Base-by-base conservation (phyloP, 2,329 filamentous ascomycete species). In the Aureobasidium sp. region DNA sequence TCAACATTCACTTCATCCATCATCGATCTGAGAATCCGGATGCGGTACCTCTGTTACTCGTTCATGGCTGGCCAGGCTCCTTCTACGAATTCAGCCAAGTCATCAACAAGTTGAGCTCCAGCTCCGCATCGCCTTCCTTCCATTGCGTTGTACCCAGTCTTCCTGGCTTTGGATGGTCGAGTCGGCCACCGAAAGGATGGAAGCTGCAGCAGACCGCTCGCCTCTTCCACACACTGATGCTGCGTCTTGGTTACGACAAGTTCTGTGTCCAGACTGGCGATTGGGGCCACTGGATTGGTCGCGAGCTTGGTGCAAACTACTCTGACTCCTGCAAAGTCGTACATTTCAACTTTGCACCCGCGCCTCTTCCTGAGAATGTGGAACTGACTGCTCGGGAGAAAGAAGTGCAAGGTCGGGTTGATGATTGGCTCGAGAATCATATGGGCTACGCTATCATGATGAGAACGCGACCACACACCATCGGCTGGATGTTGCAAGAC, bases 111-210 rank as follows among this genome's bases (percentile, higher is more conserved):
- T 64, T 79, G 1, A 66, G 73, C 4, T 78, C 72, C 1, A 57
- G 67, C 4, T 61, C 67, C 25, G 20, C 60, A n/a, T 62, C 65
- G 14, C 65, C 64, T 2, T 74, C 78, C 0, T 87, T 86, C 66
- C 78, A 86, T 63, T 74, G 85, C 12, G 79, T 87, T 0, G 82
- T 82, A 0, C 84, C 84, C 0, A 84, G 80, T 7, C 72, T 87
- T 1, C 83, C 84, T 0, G 80, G 82, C 51, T 82, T 77, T 64
- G 76, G 80, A 67, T 80, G 84, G 73, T 79, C 72, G 1, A 66
- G 67, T 6, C 65, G 69, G 5, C 70, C 75, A 7, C 68, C 69
- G 1, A 56, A 65, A 0, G 69, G 68, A 4, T 77, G 75, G 74
- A 74, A 69, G 3, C 65, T 74, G 15, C 68, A 71, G 31, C 73